Base-by-base conservation (phyloP, 1,139 yeast genomes). In the Insectozyma bohioensis region DNA sequence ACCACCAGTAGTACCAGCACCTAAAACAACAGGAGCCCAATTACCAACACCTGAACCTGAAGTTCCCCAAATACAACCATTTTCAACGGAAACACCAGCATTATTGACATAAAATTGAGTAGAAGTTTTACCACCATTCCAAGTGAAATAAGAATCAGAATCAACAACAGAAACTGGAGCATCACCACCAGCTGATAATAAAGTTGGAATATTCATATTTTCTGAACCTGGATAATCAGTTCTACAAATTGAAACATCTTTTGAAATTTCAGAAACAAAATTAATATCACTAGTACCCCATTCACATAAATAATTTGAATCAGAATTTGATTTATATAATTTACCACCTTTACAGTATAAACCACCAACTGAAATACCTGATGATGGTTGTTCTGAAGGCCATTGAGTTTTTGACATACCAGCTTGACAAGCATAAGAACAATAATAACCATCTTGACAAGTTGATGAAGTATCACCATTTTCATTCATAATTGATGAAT, bases 361-460 rank as follows among this genome's bases (percentile, higher is more conserved):
- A 48, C 94, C 94, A 66, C 94, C 94, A 42, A 83, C 78, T 31
- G 92, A 81, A 45, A 80, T 79, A 66, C 94, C 94, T 55, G 63
- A 72, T 30, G 78, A 46, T 38, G 92, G 92, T 63, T 84, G 94
- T 19, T 58, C 47, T 20, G 77, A 61, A 38, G 94, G 94, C 88
- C 88, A 84, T 67, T 84, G 94, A 39, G 92, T 83, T 71, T 84
- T 84, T 50, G 92, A 83, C 92, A 83, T 83, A 76, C 94, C 94
- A 37, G 92, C 77, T 64, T 83, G 90, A 66, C 94, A 84, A 43
- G 92, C 87, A 57, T 84, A 84, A 37, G 92, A 84, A 62, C 94
- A 84, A 73, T 81, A 82, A 51, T 75, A 73, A 40, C 88, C 92
- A 42, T 82, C 88, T 46, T 70, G 57, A 71, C 94, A 84, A 28